phyloP scores from a whole-genome alignment of 1,139 yeast species.

The Suhomyces taliae region DNA sequence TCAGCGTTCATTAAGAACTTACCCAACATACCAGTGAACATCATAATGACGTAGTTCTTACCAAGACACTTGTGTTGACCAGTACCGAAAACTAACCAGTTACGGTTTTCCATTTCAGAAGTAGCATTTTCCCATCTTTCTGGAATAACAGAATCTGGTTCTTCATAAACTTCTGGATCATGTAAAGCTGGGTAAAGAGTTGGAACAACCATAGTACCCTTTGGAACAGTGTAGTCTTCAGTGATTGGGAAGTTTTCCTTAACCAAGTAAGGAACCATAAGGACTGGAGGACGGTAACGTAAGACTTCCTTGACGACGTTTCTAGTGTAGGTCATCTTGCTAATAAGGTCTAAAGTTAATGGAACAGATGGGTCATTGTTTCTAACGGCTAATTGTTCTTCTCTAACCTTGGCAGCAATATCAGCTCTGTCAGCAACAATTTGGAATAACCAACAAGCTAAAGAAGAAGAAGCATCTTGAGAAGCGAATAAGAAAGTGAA shows the following conservation, averaged over 20 bases:
- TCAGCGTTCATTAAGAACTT: conserved; percentile 80
- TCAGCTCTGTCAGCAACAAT: conserved; percentile 95
- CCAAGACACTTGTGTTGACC: conserved; percentile 98
- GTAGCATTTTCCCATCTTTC: conserved; percentile 78
- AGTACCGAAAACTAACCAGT: conserved; percentile 95
- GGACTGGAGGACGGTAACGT: conserved; percentile 95
- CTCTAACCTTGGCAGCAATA: conserved; percentile 76
- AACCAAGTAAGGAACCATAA: conserved; percentile 96
- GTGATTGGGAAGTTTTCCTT: conserved; percentile 84
- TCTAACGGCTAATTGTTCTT: conserved; percentile 86
- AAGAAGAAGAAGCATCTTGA: conserved; percentile 97
- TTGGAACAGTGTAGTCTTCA: conserved; percentile 84
- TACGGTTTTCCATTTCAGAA: conserved; percentile 64
- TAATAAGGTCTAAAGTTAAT: conserved; percentile 71
- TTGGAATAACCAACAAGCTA: conserved; percentile 98
- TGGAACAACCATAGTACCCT: conserved; percentile 96
- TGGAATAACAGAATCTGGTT: conserved; percentile 92
- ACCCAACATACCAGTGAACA: conserved; percentile 87
- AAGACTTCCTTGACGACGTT: conserved; percentile 90
- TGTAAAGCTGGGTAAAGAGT: conserved; percentile 93
- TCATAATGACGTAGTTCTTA: conserved; percentile 87
- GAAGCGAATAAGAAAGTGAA: conserved; percentile 96
- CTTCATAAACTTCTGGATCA: conserved; percentile 92
- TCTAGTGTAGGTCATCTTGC: conserved; percentile 81
- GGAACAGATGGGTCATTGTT: conserved; percentile 65